Evolutionary conservation across 2,329 filamentous ascomycete species (phyloP).

Genomic region (Claviceps cyperi): DNA sequence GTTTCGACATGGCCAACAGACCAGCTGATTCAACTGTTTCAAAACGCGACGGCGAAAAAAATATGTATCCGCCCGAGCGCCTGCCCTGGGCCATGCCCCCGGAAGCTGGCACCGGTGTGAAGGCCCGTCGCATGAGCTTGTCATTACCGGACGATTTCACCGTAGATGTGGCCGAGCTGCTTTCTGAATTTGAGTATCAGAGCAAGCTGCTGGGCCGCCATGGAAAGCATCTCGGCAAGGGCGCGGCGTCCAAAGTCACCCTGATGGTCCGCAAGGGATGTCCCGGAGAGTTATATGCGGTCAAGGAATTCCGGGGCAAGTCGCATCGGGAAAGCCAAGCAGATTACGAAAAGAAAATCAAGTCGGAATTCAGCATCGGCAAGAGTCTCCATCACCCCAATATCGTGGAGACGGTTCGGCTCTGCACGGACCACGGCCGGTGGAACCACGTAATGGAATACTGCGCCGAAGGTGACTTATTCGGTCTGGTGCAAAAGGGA

Average conservation of each 20-base stretch:
- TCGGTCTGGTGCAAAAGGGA: constrained; percentile 55
- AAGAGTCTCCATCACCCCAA: constrained; percentile 79
- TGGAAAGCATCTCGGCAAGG: constrained; percentile 65
- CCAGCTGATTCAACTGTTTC: constrained; percentile 11
- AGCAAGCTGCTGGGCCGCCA: constrained; percentile 58
- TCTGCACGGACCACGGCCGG: constrained; percentile 59
- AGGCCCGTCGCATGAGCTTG: constrained; percentile 63
- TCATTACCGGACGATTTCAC: constrained; percentile 60
- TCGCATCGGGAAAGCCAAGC: constrained; percentile 52
- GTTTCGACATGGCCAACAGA: constrained; percentile 29
- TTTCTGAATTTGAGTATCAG: constrained; percentile 51
- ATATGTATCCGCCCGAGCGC: constrained; percentile 25
- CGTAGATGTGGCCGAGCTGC: constrained; percentile 54
- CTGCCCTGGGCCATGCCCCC: constrained; percentile 47
- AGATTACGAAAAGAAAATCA: constrained; percentile 80
- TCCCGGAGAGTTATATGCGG: constrained; percentile 56
- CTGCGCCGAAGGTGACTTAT: constrained; percentile 70
- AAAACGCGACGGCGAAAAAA: constrained; percentile 11
- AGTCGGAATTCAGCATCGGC: constrained; percentile 78
- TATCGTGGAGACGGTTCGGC: constrained; percentile 64
- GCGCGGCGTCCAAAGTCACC: constrained; percentile 68
- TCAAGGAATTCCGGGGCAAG: constrained; percentile 75
- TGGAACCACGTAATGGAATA: constrained; percentile 95
- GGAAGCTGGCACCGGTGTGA: constrained; percentile 58
- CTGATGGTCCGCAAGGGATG: constrained; percentile 61